Conservation (phyloP, 805 yeast species). For the Starmera quercuum region DNA sequence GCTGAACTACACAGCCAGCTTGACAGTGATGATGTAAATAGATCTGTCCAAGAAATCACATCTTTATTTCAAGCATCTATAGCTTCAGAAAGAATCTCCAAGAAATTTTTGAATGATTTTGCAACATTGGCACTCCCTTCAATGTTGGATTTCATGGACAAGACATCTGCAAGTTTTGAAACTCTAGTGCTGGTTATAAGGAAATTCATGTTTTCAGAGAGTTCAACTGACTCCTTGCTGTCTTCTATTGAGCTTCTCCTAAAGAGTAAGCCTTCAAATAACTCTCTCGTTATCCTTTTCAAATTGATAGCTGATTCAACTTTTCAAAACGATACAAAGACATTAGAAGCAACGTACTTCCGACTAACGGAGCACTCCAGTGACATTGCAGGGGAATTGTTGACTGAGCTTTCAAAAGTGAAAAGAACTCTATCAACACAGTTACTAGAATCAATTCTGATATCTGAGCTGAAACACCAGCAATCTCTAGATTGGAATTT, state of each 20-base stretch:
- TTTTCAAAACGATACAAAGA: constrained; percentile 21
- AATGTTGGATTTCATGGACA: constrained; percentile 4
- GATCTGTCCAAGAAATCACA: constrained; percentile 3
- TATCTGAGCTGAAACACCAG: constrained; percentile 40
- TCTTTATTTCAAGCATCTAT: constrained; percentile 9
- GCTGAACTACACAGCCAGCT: constrained; percentile 9
- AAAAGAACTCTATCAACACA: constrained; percentile 47
- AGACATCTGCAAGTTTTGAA: background rate
- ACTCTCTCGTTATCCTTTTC: constrained; percentile 23
- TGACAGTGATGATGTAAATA: background rate
- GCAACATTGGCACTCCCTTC: constrained; percentile 13
- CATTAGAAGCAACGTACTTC: constrained; percentile 43
- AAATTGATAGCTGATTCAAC: constrained; percentile 22
- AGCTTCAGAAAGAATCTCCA: constrained; percentile 10
- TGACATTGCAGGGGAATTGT: constrained; percentile 31
- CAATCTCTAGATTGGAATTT: constrained; percentile 42
- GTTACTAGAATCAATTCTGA: constrained; percentile 38
- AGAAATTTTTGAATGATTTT: constrained; percentile 11
- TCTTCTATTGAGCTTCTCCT: constrained; percentile 25
- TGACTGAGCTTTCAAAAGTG: constrained; percentile 38
- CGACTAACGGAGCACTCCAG: constrained; percentile 32
- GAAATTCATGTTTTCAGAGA: constrained; percentile 22
- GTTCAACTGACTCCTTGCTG: constrained; percentile 15
- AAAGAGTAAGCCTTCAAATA: constrained; percentile 11
- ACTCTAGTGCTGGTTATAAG: constrained; percentile 13